Evolutionary conservation across 495 filamentous ascomycete species (phyloP).

Genomic region (Coniosporium apollinis): DNA sequence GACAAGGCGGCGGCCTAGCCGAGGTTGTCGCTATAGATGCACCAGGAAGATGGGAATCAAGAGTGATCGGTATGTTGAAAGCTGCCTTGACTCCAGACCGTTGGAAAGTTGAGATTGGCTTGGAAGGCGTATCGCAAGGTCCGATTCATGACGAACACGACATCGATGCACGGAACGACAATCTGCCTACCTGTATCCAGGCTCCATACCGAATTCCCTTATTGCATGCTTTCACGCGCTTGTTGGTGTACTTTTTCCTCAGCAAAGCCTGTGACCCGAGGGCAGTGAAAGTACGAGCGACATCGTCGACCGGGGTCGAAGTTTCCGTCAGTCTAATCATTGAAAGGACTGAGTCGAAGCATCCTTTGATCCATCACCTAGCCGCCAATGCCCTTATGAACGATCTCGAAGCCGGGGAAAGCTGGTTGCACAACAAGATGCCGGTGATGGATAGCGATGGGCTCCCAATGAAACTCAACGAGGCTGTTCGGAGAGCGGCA

Average conservation of each 20-base stretch:
- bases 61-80: slow-evolving; percentile 16
- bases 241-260: slow-evolving; percentile 8
- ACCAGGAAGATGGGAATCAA: slow-evolving; percentile 6
- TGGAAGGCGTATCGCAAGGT: not conserved
- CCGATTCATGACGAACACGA: not conserved
- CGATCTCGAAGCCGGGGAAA: slow-evolving; percentile 11
- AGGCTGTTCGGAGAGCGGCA: not conserved
- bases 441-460: too few species aligned
- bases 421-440: slow-evolving; percentile 10
- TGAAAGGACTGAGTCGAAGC: not conserved
- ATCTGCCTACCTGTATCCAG: slow-evolving; percentile 4
- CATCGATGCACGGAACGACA: not conserved
- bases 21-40: slow-evolving; percentile 10
- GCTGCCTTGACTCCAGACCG: slow-evolving; percentile 10
- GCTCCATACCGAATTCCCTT: slow-evolving; percentile 10
- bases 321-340: not conserved
- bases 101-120: slow-evolving; percentile 5
- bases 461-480: too few species aligned
- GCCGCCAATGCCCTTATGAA: slow-evolving; percentile 12
- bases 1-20: slow-evolving; percentile 12
- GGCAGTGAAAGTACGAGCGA: not conserved
- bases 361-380: slow-evolving; percentile 10
- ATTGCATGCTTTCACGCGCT: slow-evolving; percentile 8
- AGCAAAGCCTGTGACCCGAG: not conserved
- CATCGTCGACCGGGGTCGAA: not conserved